Base-by-base conservation (phyloP, 148 eudicot species). In the Chenopodium suecicum region DNA sequence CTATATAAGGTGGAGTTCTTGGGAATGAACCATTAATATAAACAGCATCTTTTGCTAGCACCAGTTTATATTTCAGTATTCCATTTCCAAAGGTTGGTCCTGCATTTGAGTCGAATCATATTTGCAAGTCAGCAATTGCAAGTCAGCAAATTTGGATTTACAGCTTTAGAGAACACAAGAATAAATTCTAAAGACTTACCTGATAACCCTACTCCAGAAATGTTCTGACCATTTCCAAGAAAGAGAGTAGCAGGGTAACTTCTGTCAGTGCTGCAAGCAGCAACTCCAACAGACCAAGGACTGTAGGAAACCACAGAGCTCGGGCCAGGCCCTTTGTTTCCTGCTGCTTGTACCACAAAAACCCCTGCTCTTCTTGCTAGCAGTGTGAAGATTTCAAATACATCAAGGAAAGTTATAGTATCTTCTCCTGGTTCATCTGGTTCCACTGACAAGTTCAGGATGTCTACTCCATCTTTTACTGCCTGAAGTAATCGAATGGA, bases 251-350 rank as follows among this genome's bases (percentile, higher is more conserved):
- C 90, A 12, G 92, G 84, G 80, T 96, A 96, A 68, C 75, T 85
- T 70, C 99, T 82, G 82, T 90, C 95, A 0, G 95, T 96, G 82
- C 48, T 80, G 74, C 90, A 89, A 78, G 98, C 77, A 64, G 88
- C 97, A 3, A 94, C 94, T 29, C 98, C 98, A 34, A 96, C 86
- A 52, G 90, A 84, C 99, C 99, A 94, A 11, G 99, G 99, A 82
- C 98, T 94, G 82, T 88, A 96, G 41, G 99, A 94, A n/a, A 90
- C 91, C 16, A 90, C 88, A 3, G 90, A 80, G 79, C 87, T 90
- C 1, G 93, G 86, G 37, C 63, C 82, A 1, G 99, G 99, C 5
- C 99, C 99, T 14, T 81, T 86, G 84, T 96, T 96, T 0, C 99
- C 98, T 9, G 90, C 98, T 4, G 99, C 97, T 80, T 96, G 99